Percentiles rank a stretch among this genome's conserved stretches.
Conservation (phyloP, 75 land plant species). For the Cupressus sempervirens region DNA sequence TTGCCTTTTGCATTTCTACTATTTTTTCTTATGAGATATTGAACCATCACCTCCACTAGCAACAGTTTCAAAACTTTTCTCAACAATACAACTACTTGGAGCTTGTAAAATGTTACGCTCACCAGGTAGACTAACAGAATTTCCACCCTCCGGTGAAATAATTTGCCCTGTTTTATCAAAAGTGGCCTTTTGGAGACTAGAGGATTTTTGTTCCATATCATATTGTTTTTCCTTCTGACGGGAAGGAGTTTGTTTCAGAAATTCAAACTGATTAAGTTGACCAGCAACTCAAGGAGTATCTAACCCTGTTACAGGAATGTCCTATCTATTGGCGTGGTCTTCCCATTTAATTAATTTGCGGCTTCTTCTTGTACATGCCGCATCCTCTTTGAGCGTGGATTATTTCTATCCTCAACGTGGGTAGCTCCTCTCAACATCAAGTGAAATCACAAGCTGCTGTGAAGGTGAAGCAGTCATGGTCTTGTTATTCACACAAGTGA, state of each 20-base stretch:
- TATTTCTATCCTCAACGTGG: too few species aligned
- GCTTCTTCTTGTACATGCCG: too few species aligned
- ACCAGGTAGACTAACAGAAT: background rate
- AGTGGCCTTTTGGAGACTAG: background rate
- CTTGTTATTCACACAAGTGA: too few species aligned
- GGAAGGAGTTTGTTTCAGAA: background rate
- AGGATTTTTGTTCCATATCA: background rate
- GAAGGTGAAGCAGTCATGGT: too few species aligned
- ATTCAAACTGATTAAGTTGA: background rate
- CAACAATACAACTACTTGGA: background rate
- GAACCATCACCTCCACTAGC: background rate
- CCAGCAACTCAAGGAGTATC: background rate
- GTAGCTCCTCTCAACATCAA: too few species aligned
- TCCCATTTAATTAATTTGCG: too few species aligned
- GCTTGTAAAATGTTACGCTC: background rate
- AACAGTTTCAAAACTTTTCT: background rate
- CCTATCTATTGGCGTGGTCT: too few species aligned
- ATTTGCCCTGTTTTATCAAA: conserved; percentile 3
- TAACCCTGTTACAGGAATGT: background rate
- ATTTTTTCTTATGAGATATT: conserved; percentile 21
- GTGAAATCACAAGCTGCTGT: too few species aligned
- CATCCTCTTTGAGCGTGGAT: too few species aligned
- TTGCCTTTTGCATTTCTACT: conserved; percentile 30
- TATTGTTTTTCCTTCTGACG: conserved; percentile 8
- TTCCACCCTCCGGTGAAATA: background rate